Conservation (phyloP, 1,284 basidiomycete species). For the Dichomitus squalens region DNA sequence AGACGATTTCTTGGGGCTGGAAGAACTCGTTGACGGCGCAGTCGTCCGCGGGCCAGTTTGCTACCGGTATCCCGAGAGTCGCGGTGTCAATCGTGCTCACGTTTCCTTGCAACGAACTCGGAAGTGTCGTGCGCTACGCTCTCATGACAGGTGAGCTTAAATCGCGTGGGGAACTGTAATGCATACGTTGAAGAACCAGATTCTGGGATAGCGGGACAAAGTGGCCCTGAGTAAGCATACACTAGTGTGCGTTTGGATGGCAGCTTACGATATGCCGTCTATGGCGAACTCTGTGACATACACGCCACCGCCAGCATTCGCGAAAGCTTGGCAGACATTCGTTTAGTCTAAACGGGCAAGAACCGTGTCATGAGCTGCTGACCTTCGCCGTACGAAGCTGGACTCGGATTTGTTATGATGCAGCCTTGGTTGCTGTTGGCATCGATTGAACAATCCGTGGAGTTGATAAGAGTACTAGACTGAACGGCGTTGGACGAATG, state of each 20-base stretch:
- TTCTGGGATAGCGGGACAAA: conserved; percentile 35
- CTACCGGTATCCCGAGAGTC: conserved; percentile 67
- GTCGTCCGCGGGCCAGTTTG: conserved; percentile 62
- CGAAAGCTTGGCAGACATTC: conserved; percentile 47
- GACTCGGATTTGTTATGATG: conserved; percentile 52
- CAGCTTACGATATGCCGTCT: conserved; percentile 60
- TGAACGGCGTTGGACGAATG: conserved; percentile 48
- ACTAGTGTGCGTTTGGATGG: not conserved
- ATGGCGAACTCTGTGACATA: conserved; percentile 73
- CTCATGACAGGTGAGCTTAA: conserved; percentile 4
- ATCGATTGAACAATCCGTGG: conserved; percentile 61
- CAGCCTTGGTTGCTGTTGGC: conserved; percentile 66
- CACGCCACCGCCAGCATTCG: conserved; percentile 65
- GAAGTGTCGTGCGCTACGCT: conserved; percentile 55
- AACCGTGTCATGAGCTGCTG: conserved; percentile 5
- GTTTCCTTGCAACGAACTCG: conserved; percentile 54
- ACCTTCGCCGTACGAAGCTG: conserved; percentile 58
- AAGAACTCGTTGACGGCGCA: conserved; percentile 69
- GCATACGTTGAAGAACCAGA: conserved; percentile 76
- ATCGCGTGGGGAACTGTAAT: not conserved
- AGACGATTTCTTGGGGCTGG: conserved; percentile 64
- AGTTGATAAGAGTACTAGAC: conserved; percentile 54
- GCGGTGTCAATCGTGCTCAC: conserved; percentile 62
- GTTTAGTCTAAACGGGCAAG: not conserved
- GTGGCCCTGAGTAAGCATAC: not conserved